Evolutionary conservation across 495 filamentous ascomycete species (phyloP), one percentile per base, ranked within the genome.

Genomic region (Neurospora hispaniola): DNA sequence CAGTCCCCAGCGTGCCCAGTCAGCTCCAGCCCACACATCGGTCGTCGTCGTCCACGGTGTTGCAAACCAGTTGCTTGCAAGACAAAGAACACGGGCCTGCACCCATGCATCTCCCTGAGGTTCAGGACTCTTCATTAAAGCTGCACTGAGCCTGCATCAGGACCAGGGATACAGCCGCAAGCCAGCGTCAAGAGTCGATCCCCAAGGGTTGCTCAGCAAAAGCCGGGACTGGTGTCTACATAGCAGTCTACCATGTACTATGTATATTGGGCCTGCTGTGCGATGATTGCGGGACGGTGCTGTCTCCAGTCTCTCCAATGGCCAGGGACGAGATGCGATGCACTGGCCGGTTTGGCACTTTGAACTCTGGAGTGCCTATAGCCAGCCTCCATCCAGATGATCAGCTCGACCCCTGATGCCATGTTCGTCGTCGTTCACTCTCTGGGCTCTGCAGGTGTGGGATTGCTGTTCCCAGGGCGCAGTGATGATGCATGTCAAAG

Each of bases 401-500:
- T 71, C 75, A 74, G 69, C 75, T 76, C 71, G 68, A 72, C 71
- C 72, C 76, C 74, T 76, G 75, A 72, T 71, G 72, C 62, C 73
- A 72, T 70, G 72, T 77, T 66, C 27, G 54, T 35, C 14, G 35
- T 66, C 54, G 0, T 35, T 72, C 46, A 75, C 72, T 71, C 40
- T 71, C 73, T 74, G 75, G 75, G 71, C 76, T 74, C 71, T 72
- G 41, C 74, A 77, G 74, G 71, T 38, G 75, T 78, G 74, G 72
- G 73, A 76, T 78, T 76, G 44, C 54, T 39, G 48, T 44, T 73
- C 69, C 72, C 74, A 72, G 69, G 39, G 69, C 71, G 71, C 42
- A 48, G 40, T 31, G 16, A 27, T 23, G 35, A 16, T 44, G n/a
- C 20, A 27, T 39, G 35, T 48, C 43, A 41, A 43, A 66, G 20